Evolutionary conservation across 1,284 basidiomycete genomes (phyloP).

Genomic region (Irpex lacteus): DNA sequence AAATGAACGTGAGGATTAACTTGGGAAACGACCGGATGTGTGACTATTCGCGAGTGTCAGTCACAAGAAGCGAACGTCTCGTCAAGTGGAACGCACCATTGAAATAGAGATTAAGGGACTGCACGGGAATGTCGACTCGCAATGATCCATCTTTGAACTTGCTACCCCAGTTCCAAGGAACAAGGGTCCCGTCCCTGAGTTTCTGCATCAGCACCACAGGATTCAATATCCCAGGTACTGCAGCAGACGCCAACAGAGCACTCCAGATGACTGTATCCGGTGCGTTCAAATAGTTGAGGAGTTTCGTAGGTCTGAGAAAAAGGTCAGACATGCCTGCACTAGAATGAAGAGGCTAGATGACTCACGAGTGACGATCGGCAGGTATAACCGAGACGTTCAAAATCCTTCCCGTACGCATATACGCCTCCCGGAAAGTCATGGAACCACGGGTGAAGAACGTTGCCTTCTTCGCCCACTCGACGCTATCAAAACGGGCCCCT

Average conservation of each 20-base stretch:
- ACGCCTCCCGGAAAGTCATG: conserved; percentile 95
- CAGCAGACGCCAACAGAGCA: conserved; percentile 77
- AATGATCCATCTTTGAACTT: conserved; percentile 91
- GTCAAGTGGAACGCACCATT: no score
- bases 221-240: conserved; percentile 84
- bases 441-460: conserved; percentile 93
- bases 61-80: no score
- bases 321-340: no score
- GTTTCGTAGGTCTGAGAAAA: conserved; percentile 77
- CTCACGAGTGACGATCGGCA: conserved; percentile 88
- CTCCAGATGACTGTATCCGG: conserved; percentile 86
- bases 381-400: conserved; percentile 96
- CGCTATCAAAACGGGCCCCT: conserved; percentile 91
- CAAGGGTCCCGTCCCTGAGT: conserved; percentile 74
- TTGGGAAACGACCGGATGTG: conserved; percentile 93
- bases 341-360: no score
- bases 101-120: conserved; percentile 90
- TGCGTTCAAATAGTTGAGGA: conserved; percentile 94
- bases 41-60: conserved; percentile 53
- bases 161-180: conserved; percentile 95
- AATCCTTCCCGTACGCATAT: conserved; percentile 88
- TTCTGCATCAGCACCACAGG: conserved; percentile 95
- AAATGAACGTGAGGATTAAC: conserved; percentile 97
- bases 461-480: conserved; percentile 87
- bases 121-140: conserved; percentile 91